Evolutionary conservation across 805 yeast genomes (phyloP).

Genomic region (Starmera amethionina): DNA sequence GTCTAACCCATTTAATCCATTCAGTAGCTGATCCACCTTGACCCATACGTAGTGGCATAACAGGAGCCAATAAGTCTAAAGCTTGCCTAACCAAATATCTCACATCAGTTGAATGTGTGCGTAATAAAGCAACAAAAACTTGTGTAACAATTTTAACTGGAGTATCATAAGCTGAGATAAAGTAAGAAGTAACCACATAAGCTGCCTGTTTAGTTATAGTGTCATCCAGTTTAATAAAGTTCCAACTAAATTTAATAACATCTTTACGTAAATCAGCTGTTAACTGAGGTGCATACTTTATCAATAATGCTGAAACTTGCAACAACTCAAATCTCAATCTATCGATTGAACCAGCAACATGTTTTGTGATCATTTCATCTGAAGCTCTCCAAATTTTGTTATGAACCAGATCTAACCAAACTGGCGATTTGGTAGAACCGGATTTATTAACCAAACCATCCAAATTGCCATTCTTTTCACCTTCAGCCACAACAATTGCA

Average conservation of each 20-base stretch:
- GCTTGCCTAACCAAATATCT: conserved; percentile 80
- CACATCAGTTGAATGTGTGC: conserved; percentile 81
- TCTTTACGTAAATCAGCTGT: conserved; percentile 64
- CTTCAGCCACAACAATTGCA: conserved; percentile 56
- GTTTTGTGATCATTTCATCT: conserved; percentile 38
- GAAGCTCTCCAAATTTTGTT: conserved; percentile 65
- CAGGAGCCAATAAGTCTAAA: conserved; percentile 81
- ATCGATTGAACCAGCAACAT: conserved; percentile 63
- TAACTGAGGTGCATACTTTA: conserved; percentile 54
- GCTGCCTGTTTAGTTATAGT: conserved; percentile 86
- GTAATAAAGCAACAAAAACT: conserved; percentile 80
- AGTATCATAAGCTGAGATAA: conserved; percentile 81
- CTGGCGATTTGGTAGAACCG: conserved; percentile 22
- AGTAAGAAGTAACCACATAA: conserved; percentile 76
- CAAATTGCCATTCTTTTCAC: conserved; percentile 37
- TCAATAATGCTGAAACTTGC: conserved; percentile 69
- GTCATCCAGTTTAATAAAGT: conserved; percentile 82
- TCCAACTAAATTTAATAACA: conserved; percentile 91
- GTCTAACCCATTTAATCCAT: conserved; percentile 94
- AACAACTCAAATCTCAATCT: conserved; percentile 65
- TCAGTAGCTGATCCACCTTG: conserved; percentile 36
- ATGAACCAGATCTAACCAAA: conserved; percentile 60
- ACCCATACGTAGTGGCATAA: conserved; percentile 57
- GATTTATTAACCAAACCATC: conserved; percentile 31
- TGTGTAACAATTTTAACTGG: conserved; percentile 84